Conservation (phyloP, 768 basidiomycete species). For the Lentinula sp. region DNA sequence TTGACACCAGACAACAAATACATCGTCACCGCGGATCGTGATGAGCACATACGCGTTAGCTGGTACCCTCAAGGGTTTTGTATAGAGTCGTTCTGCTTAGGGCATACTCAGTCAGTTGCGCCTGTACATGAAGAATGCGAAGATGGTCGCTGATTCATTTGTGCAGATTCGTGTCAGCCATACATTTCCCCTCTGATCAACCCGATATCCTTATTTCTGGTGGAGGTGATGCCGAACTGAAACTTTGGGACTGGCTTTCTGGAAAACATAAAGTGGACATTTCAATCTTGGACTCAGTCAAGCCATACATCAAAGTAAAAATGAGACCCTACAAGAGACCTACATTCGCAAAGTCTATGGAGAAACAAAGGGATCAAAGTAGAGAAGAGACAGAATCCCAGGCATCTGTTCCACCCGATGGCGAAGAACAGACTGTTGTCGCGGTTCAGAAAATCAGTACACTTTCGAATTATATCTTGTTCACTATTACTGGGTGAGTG, state of each 20-base stretch:
- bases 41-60: constrained; percentile 92
- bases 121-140: neutral
- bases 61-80: constrained; percentile 83
- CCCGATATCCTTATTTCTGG: constrained; percentile 66
- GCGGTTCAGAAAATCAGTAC: constrained; percentile 55
- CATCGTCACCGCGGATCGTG: constrained; percentile 88
- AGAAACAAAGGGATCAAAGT: constrained; percentile 13
- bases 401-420: neutral
- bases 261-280: constrained; percentile 53
- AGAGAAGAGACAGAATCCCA: constrained; percentile 7
- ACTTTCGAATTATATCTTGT: constrained; percentile 43
- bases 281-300: constrained; percentile 37
- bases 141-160: neutral
- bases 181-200: constrained; percentile 56
- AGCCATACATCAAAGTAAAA: constrained; percentile 38
- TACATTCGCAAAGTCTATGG: constrained; percentile 9
- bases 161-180: constrained; percentile 73
- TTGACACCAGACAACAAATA: constrained; percentile 62
- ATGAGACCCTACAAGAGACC: constrained; percentile 27
- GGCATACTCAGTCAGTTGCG: constrained; percentile 65
- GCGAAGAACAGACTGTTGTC: constrained; percentile 29
- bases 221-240: constrained; percentile 76
- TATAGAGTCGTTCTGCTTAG: constrained; percentile 84
- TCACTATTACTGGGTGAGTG: constrained; percentile 69
- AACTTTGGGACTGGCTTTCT: constrained; percentile 75